phyloP scores from a whole-genome alignment of 176 grass and related monocot species.

The Rhipidocladum racemiflorum region DNA sequence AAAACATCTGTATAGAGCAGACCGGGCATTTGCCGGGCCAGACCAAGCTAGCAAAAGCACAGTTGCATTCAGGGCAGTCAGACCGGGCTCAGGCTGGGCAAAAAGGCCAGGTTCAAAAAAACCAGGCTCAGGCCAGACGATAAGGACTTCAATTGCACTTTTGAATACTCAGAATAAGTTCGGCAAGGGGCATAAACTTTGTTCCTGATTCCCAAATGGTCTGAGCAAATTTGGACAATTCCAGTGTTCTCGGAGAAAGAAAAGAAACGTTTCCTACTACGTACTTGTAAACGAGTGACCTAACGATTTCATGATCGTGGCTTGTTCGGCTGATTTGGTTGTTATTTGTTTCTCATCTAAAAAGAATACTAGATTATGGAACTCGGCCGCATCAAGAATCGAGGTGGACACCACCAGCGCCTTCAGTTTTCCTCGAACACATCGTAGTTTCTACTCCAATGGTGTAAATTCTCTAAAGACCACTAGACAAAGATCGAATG shows the following conservation, averaged over 20 bases:
- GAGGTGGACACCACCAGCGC: background rate
- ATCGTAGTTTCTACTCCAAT: background rate
- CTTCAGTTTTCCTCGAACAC: background rate
- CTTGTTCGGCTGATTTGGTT: background rate
- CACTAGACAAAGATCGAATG: background rate
- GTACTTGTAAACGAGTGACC: constrained; percentile 4
- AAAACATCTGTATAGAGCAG: background rate
- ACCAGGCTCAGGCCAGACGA: background rate
- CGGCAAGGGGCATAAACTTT: background rate
- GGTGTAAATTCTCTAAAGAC: background rate
- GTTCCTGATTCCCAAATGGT: background rate
- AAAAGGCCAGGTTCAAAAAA: background rate
- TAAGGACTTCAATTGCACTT: background rate
- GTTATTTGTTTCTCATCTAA: background rate
- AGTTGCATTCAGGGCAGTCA: background rate
- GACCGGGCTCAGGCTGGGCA: background rate
- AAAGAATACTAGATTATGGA: background rate
- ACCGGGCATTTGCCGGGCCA: background rate
- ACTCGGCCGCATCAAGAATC: background rate
- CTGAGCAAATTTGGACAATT: background rate
- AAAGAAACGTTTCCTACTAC: background rate
- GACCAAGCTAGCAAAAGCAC: background rate
- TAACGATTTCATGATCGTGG: background rate
- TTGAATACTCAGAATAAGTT: background rate
- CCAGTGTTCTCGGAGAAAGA: background rate